These are phyloP conservation scores for Setaria viridis DNA, from an alignment of 202 grass and related monocot species.

Conservation along the genomic window DNA sequence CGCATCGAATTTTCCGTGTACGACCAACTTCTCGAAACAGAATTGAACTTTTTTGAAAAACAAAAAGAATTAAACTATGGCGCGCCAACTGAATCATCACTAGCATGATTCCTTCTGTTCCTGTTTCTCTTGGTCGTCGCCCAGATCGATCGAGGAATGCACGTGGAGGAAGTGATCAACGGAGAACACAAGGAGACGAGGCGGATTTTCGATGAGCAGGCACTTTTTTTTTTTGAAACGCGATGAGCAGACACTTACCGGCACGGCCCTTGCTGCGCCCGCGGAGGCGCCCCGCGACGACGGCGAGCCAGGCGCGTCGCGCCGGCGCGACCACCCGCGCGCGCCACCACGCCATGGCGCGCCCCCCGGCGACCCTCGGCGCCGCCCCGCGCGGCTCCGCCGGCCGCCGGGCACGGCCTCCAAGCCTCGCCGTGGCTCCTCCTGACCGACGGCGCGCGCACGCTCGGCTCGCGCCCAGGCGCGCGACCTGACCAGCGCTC, in stretches of 20 bases:
- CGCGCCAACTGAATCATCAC: background rate
- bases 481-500: too few relatives aligned
- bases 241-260: slow-evolving; percentile 32
- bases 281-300: slow-evolving; percentile 59
- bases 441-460: too few relatives aligned
- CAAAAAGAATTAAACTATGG: background rate
- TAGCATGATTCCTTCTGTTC: background rate
- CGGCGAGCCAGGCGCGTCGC: slow-evolving; percentile 68
- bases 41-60: too few relatives aligned
- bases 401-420: slow-evolving; percentile 21
- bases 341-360: slow-evolving; percentile 78
- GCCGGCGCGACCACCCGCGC: slow-evolving; percentile 65
- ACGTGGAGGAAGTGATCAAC: background rate
- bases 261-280: slow-evolving; percentile 24
- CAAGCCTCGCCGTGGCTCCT: slow-evolving; percentile 34
- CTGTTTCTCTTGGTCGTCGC: background rate
- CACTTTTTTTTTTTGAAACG: too few relatives aligned
- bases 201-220: background rate
- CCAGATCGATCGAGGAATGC: background rate
- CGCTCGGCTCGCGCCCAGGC: too few relatives aligned
- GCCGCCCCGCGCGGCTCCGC: slow-evolving; percentile 32
- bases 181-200: background rate
- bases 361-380: background rate
- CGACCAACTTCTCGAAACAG: background rate
- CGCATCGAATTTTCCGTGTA: background rate